phyloP scores from a whole-genome alignment of 73 alveolate species.

The Stentor coeruleus region DNA sequence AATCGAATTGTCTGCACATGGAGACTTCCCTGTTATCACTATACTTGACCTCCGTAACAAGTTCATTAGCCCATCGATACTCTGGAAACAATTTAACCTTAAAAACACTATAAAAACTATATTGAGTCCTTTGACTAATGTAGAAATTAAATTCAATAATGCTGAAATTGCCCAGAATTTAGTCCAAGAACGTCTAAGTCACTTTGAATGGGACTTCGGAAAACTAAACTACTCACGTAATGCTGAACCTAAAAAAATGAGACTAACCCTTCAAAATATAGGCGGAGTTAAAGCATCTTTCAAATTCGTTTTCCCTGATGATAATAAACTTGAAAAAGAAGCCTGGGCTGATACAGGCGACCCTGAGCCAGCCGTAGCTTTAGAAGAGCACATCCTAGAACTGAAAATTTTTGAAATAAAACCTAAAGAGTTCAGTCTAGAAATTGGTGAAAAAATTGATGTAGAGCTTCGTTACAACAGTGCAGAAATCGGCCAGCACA shows the following conservation, averaged over 20 bases:
- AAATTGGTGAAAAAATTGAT: slow-evolving; percentile 80
- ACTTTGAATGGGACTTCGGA: slow-evolving; percentile 87
- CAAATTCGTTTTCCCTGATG: slow-evolving; percentile 92
- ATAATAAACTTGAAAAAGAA: slow-evolving; percentile 86
- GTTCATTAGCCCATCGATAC: slow-evolving; percentile 78
- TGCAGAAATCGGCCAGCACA: slow-evolving; percentile 59
- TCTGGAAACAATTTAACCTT: slow-evolving; percentile 93
- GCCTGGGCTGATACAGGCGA: slow-evolving; percentile 99
- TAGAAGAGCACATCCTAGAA: slow-evolving; percentile 94
- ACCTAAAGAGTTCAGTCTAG: slow-evolving; percentile 87
- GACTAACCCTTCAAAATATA: slow-evolving; percentile 90
- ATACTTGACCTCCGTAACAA: slow-evolving; percentile 93
- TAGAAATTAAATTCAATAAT: slow-evolving; percentile 75
- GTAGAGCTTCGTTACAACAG: slow-evolving; percentile 71
- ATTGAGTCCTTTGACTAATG: slow-evolving; percentile 79
- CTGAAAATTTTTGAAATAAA: slow-evolving; percentile 85
- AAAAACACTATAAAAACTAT: slow-evolving; percentile 87
- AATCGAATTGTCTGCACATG: slow-evolving; percentile 87
- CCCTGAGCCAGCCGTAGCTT: slow-evolving; percentile 93
- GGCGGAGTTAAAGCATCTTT: slow-evolving; percentile 97
- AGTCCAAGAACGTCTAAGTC: slow-evolving; percentile 48
- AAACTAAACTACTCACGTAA: slow-evolving; percentile 72
- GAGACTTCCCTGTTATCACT: slow-evolving; percentile 95
- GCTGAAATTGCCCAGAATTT: slow-evolving; percentile 52
- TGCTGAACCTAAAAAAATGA: slow-evolving; percentile 75